A percentile compares a stretch with the other conserved stretches of the same genome.
These are phyloP conservation scores for Populus hybrid DNA, from an alignment of 441 rosid genomes.

Conservation along the genomic window DNA sequence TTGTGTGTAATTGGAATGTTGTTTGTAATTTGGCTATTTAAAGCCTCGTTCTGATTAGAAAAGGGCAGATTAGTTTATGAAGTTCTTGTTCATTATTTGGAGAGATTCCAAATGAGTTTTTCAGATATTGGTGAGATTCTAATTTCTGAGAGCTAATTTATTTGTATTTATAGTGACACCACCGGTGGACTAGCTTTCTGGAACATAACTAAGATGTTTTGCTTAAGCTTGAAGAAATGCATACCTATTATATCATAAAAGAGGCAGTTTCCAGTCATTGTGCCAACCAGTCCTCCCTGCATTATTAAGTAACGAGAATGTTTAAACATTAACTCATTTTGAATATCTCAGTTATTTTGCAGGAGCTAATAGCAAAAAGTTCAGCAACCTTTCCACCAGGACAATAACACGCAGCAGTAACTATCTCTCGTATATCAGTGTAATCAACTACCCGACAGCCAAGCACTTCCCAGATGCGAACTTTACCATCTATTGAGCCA, in stretches of 20 bases:
- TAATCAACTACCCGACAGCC: slow-evolving; percentile 75
- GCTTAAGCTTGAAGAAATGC: slow-evolving; percentile 10
- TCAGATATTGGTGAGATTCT: no score
- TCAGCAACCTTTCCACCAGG: slow-evolving; percentile 77
- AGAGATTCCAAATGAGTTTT: no score
- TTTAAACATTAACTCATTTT: slow-evolving; percentile 2
- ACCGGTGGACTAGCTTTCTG: not conserved
- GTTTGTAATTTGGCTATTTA: no score
- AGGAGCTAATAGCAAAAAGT: slow-evolving; percentile 12
- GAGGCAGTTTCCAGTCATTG: no score
- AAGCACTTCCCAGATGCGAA: slow-evolving; percentile 83
- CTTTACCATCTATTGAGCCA: slow-evolving; percentile 96
- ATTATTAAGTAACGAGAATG: slow-evolving; percentile 13
- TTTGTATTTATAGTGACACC: no score
- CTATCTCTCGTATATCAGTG: slow-evolving; percentile 70
- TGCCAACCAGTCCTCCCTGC: slow-evolving; percentile 85
- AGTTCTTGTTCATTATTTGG: no score
- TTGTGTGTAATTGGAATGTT: no score
- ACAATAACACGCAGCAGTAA: slow-evolving; percentile 84
- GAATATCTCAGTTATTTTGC: not conserved
- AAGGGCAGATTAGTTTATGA: no score
- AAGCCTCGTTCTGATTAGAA: no score
- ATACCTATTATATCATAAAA: slow-evolving; percentile 69
- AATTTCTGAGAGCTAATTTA: no score
- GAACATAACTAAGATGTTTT: not conserved